These are phyloP conservation scores for Lophiostoma macrostomum DNA, from an alignment of 495 filamentous ascomycete genomes.

Conservation along the genomic window DNA sequence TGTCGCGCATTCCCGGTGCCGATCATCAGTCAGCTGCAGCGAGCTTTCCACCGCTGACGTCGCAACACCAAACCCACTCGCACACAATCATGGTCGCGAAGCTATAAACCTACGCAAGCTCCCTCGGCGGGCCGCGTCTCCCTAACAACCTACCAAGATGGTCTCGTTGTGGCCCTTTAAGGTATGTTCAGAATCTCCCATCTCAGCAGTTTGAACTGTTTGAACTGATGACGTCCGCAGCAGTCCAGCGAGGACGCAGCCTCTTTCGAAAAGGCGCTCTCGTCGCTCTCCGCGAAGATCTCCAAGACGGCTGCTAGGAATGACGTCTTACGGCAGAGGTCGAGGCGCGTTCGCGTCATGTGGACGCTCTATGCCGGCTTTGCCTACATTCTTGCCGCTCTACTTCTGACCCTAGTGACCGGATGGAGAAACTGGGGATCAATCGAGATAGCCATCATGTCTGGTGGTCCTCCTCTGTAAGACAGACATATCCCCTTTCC, in stretches of 20 bases:
- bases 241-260: constrained; percentile 85
- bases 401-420: constrained; percentile 76
- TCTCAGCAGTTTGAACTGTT: neutral
- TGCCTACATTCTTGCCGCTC: constrained; percentile 78
- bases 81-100: constrained; percentile 7
- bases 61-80: neutral
- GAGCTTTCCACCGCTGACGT: constrained; percentile 22
- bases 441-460: constrained; percentile 70
- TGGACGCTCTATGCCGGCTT: constrained; percentile 88
- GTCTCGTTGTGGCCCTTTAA: constrained; percentile 35
- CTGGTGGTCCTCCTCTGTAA: constrained; percentile 76
- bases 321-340: constrained; percentile 64
- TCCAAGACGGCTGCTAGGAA: constrained; percentile 65
- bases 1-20: constrained; percentile 2
- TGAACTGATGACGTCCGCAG: neutral
- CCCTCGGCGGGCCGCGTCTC: constrained; percentile 13
- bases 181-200: constrained; percentile 24
- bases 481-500: constrained; percentile 26
- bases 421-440: constrained; percentile 78
- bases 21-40: constrained; percentile 24
- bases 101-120: constrained; percentile 4
- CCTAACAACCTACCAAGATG: constrained; percentile 18
- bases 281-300: constrained; percentile 77
- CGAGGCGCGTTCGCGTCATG: constrained; percentile 76
- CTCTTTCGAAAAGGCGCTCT: constrained; percentile 86